Evolutionary conservation across 139 green algal species (phyloP).

Genomic region (Auxenochlorella pyrenoidosa): DNA sequence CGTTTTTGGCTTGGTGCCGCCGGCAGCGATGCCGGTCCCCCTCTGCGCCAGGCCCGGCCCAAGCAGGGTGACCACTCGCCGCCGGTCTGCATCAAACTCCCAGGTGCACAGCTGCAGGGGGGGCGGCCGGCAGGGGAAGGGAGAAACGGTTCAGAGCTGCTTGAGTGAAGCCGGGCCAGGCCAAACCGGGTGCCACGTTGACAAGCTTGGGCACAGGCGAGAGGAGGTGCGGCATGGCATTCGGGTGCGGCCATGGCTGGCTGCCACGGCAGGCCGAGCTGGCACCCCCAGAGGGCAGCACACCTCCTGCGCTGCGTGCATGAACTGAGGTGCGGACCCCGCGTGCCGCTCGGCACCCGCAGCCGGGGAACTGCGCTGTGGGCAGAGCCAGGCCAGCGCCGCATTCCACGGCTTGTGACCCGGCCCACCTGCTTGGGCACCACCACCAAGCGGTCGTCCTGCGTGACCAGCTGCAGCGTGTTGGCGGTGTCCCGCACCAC

Average conservation of each 20-base stretch:
- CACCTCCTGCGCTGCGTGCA: no score
- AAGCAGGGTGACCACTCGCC: constrained; percentile 27
- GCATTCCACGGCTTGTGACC: no score
- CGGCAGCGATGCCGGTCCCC: neutral
- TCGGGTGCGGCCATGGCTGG: no score
- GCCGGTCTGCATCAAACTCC: constrained; percentile 29
- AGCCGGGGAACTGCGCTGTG: neutral
- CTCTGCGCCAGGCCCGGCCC: constrained; percentile 1
- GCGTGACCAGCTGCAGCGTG: constrained; percentile 30
- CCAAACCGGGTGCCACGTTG: neutral
- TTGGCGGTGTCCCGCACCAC: constrained; percentile 35
- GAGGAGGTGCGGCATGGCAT: no score
- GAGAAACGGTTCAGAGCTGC: no score
- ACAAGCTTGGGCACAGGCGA: neutral
- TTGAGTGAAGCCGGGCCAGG: no score
- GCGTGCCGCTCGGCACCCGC: neutral
- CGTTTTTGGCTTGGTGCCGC: neutral
- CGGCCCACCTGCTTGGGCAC: constrained; percentile 25
- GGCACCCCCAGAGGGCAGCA: no score
- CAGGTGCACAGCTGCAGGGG: constrained; percentile 27
- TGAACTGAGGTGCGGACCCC: no score
- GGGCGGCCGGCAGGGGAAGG: no score
- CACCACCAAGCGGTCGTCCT: neutral
- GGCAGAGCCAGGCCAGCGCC: no score
- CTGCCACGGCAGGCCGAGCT: no score